Evolutionary conservation across 2,329 filamentous ascomycete genomes (phyloP), one percentile per base, ranked within the genome.

Genomic region (Neofusicoccum ribis): DNA sequence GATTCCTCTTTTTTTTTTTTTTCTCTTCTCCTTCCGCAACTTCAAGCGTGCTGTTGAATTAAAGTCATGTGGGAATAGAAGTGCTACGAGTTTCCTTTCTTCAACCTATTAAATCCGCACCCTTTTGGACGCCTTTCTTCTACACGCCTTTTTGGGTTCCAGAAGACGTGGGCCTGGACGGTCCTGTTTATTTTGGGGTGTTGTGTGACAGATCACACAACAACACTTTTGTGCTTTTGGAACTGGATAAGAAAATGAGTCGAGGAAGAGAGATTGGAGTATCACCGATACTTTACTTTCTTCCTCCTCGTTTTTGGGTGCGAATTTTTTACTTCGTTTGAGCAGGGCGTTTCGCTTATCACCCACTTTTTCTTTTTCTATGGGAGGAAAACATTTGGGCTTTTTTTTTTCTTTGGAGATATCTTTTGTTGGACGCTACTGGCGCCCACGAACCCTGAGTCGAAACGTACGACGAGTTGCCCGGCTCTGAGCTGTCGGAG

Each of bases 11-110:
- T n/a, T 44, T 5, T n/a, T n/a, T n/a, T 15, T 7, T 15, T 43
- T 44, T 31, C 31, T 41, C 7, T 9, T 41, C 52, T 58, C 41
- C 23, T 31, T 44, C 41, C 39, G 51, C 37, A 59, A 59, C 39
- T 59, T 34, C 54, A 34, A 34, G 54, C 54, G 54, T 41, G 39
- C 39, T 59, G 41, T 59, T 3, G 39, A 59, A 59, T 44, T 36
- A 14, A 59, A 34, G 23, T 59, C 54, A 59, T 59, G 54, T 59
- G 54, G 54, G 54, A 59, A 59, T 59, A 59, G 54, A 59, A 59
- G 27, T 59, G 41, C 54, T 59, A 59, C 54, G 54, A 59, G 54
- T 59, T 46, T 59, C 54, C 54, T 59, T 59, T 59, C 20, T 43
- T n/a, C n/a, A 49, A n/a, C 44, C n/a, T 9, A 49, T 27, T 14